Base-by-base conservation (phyloP, 257 asterid genomes). In the Solanum sejunctum region DNA sequence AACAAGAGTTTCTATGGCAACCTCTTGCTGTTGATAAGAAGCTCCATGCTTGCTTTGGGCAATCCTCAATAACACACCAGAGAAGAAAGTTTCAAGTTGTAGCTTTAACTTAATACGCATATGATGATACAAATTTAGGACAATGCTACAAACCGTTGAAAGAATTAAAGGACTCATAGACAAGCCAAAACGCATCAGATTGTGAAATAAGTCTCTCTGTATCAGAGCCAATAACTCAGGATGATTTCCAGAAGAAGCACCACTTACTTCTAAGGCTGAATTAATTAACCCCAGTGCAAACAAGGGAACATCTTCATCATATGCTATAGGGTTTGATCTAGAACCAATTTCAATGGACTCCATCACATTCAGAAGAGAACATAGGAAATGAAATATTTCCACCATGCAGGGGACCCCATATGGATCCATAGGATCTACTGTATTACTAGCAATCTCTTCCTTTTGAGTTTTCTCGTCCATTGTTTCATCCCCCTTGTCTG, bases 301-400 rank as follows among this genome's bases (percentile, higher is more conserved):
- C 66, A 96, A 89, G 54, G 99, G 98, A 87, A 96, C 98, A 84
- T 96, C 98, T 92, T 96, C 99, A 87, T 93, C 96, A 90, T 92
- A 92, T 47, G 99, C 92, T 57, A 96, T 91, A 32, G 95, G 94
- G 79, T 92, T 95, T 32, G 98, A 89, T 85, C 94, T 89, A 39
- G 93, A 88, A 87, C 93, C 94, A 57, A 89, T 41, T 88, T 92
- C 99, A 52, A 89, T 91, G 83, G 89, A 87, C 70, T 93, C 98
- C 92, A 94, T 91, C 79, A 93, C 95, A 81, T 92, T 94, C 86
- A 92, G 87, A 79, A 96, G 95, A 80, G 98, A 96, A 88, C 98
- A 96, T 72, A 94, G 87, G 91, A 94, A 94, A 56, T 96, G 94
- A 84, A 96, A 91, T 88, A 96, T 91, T 85, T 94, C 98, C 85